Conservation (phyloP, 225 moss, liverwort and hornwort species). For the Marchantia polymorpha region DNA sequence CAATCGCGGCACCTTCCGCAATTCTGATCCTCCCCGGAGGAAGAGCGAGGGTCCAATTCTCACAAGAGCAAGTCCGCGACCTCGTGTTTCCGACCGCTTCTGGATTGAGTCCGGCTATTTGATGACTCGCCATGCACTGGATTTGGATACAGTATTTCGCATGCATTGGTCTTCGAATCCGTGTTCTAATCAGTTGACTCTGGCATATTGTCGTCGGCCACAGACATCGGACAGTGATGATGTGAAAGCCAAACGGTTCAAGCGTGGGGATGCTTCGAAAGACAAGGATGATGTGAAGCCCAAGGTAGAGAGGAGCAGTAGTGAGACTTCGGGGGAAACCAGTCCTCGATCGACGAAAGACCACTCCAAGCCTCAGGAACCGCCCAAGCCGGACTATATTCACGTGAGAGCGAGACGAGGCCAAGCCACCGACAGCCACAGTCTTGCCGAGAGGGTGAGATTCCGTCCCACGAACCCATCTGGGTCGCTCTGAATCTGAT, state of each 20-base stretch:
- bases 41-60: background rate
- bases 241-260: constrained; percentile 10
- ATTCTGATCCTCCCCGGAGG: background rate
- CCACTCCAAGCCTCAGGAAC: constrained; percentile 19
- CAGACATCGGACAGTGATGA: constrained; percentile 15
- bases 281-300: constrained; percentile 16
- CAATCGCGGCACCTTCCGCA: no score
- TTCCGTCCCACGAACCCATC: no score
- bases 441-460: constrained; percentile 32
- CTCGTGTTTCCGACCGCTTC: background rate
- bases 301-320: constrained; percentile 22
- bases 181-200: no score
- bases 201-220: background rate
- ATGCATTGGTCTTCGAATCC: background rate
- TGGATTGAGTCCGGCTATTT: no score
- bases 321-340: constrained; percentile 18
- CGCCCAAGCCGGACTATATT: constrained; percentile 29
- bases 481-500: background rate
- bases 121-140: no score
- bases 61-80: background rate
- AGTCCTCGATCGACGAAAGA: constrained; percentile 28
- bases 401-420: constrained; percentile 31
- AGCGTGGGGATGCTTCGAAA: constrained; percentile 5
- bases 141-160: no score
- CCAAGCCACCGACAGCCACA: constrained; percentile 37